Percentiles rank a stretch among this genome's conserved stretches.
Conservation (phyloP, 1,284 basidiomycete species). For the Ceratorhiza oryzae-sativae region DNA sequence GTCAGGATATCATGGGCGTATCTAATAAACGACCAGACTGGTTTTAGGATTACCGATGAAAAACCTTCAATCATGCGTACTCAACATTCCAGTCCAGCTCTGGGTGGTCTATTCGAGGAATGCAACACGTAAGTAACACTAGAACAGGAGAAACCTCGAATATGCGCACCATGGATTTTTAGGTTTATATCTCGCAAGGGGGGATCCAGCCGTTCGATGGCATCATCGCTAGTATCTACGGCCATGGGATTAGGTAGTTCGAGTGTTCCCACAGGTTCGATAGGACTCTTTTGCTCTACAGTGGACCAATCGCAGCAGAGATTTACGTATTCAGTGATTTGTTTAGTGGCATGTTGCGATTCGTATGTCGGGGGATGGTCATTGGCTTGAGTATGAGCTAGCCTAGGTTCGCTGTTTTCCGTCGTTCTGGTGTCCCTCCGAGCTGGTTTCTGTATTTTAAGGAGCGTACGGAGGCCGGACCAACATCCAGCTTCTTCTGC, state of each 20-base stretch:
- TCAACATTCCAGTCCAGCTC: constrained; percentile 64
- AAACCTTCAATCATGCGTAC: constrained; percentile 51
- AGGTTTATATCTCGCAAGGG: constrained; percentile 68
- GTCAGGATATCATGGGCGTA: constrained; percentile 66
- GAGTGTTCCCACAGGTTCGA: not conserved
- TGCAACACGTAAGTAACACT: not conserved
- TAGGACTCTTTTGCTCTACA: not conserved
- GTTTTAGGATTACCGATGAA: not conserved
- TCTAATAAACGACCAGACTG: constrained; percentile 49
- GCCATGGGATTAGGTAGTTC: constrained; percentile 23
- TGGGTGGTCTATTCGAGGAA: constrained; percentile 57
- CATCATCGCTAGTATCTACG: constrained; percentile 60
- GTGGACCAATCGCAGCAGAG: not conserved
- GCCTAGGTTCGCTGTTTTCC: not conserved
- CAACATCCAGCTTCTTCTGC: constrained; percentile 20
- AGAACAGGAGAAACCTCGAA: no score
- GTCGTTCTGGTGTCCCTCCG: not conserved
- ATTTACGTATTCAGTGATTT: not conserved
- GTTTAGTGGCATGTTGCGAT: not conserved
- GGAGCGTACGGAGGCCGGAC: constrained; percentile 20
- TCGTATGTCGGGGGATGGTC: constrained; percentile 1
- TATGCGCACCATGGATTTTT: constrained; percentile 66
- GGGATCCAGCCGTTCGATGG: constrained; percentile 61
- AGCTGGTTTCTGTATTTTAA: not conserved
- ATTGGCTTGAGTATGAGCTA: not conserved